These are phyloP conservation scores for Aciculoconidium aculeatum DNA, from an alignment of 805 yeast genomes.

Conservation along the genomic window DNA sequence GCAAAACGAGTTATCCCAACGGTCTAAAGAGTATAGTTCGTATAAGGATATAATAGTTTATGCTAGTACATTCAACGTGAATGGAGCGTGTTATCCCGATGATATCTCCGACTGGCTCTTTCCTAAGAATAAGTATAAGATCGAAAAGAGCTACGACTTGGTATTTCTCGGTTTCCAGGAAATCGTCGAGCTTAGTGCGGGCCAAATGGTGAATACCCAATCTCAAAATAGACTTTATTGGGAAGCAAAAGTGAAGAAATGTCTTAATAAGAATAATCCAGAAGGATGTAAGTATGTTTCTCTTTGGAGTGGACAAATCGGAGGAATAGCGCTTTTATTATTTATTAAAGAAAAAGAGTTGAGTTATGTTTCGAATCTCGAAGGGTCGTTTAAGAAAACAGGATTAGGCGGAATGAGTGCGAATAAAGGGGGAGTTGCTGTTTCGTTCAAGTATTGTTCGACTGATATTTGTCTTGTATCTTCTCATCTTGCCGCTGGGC, in stretches of 20 bases:
- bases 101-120: slow-evolving; percentile 41
- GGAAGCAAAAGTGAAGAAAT: slow-evolving; percentile 56
- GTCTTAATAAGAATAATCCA: slow-evolving; percentile 32
- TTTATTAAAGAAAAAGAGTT: slow-evolving; percentile 54
- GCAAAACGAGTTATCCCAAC: slow-evolving; percentile 32
- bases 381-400: slow-evolving; percentile 76
- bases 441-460: slow-evolving; percentile 58
- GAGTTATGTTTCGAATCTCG: slow-evolving; percentile 51
- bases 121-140: slow-evolving; percentile 27
- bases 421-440: slow-evolving; percentile 75
- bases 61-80: slow-evolving; percentile 51
- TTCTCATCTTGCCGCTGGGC: slow-evolving; percentile 93
- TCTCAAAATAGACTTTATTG: slow-evolving; percentile 52
- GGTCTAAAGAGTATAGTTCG: slow-evolving; percentile 35
- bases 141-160: slow-evolving; percentile 51
- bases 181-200: slow-evolving; percentile 73
- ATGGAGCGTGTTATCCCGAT: slow-evolving; percentile 42
- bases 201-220: slow-evolving; percentile 78
- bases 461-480: slow-evolving; percentile 74
- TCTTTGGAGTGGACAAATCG: slow-evolving; percentile 74
- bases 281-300: slow-evolving; percentile 44
- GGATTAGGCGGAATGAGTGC: slow-evolving; percentile 91
- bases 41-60: slow-evolving; percentile 37
- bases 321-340: slow-evolving; percentile 72
- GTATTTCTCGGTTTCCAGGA: slow-evolving; percentile 87